Base-by-base conservation (phyloP, 2,329 filamentous ascomycete species). In the Emergomyces orientalis region DNA sequence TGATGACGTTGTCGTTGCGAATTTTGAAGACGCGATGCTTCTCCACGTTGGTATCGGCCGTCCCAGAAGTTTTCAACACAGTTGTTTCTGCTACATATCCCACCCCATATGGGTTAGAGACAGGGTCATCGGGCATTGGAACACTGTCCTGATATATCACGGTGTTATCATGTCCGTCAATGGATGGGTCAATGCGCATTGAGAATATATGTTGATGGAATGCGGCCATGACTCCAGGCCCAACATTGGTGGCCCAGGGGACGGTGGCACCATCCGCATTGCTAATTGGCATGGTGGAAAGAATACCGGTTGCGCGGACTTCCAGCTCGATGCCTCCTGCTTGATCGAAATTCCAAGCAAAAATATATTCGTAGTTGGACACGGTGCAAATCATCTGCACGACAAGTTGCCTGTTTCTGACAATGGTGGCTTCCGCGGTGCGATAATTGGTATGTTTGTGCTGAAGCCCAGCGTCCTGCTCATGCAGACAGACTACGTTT, bases 191-290 rank as follows among this genome's bases (percentile, higher is more conserved):
- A 14, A 87, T 77, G 9, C 85, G 82, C 5, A 87, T 78, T 3
- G 82, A 86, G 76, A 92, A 90, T 72, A 91, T 88, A 74, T 91
- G 89, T 71, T 92, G 88, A 70, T 91, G 88, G 74, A 88, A 85
- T 0, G 80, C 78, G 2, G 86, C 88, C 41, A 90, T 82, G 19
- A 88, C 86, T 52, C 87, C 86, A 0, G 86, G 86, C 63, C 87
- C 85, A 5, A 89, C 86, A 49, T 88, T 82, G 0, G 86, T 89
- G 41, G 86, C 87, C 77, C 84, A 88, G 2, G 84, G 82, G 3
- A 88, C 85, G 14, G 82, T 81, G 59, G 86, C 72, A 17, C 83
- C 85, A 64, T 87, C 82, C 32, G 75, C 70, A 60, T 78, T 76
- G 63, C 88, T 86, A 66, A 88, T 86, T 3, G 86, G 86, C 62